Evolutionary conservation across 805 yeast species (phyloP), one percentile per base, ranked within the genome.

Genomic region (Kluyveromyces siamensis): DNA sequence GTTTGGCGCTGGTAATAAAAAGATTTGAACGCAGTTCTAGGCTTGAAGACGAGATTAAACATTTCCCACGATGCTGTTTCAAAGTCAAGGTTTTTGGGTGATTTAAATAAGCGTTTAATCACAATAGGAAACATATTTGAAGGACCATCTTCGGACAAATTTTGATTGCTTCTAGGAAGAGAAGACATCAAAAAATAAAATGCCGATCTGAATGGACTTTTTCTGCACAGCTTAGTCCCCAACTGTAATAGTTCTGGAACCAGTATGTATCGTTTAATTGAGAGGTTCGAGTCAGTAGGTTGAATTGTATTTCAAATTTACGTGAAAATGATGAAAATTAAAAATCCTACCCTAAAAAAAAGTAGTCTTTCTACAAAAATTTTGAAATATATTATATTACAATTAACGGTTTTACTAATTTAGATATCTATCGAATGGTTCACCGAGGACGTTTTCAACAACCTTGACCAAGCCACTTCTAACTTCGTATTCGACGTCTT

Each of bases 11-110:
- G 89, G 61, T 86, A 87, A 62, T 86, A 87, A 50, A 87, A 76
- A 18, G 89, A 78, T 53, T 86, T 76, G 70, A 85, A 89, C 59
- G 89, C 95, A 52, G 86, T 81, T 58, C 83, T 79, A 1, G 97
- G 97, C 40, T 82, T 77, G 27, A 80, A 71, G 14, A 89, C 71
- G 48, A 89, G 69, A 59, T 87, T 77, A 52, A 84, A 71, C 66
- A 89, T 83, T 63, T 90, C 97, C 96, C 96, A 90, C 51, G 81
- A 74, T 13, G 96, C 96, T 1, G 95, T 86, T 65, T 90, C 97
- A 59, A 89, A 86, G 67, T 90, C 96, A 48, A 89, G 72, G 0
- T 96, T 83, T 45, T 50, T 56, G 8, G 83, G 85, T 1, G 96
- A 90, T 55, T 81, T 80, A 53, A 84, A 70, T 38, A 83, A 63